These are phyloP conservation scores for Diaporthe citrichinensis DNA, from an alignment of 2,329 filamentous ascomycete genomes.

Conservation along the genomic window DNA sequence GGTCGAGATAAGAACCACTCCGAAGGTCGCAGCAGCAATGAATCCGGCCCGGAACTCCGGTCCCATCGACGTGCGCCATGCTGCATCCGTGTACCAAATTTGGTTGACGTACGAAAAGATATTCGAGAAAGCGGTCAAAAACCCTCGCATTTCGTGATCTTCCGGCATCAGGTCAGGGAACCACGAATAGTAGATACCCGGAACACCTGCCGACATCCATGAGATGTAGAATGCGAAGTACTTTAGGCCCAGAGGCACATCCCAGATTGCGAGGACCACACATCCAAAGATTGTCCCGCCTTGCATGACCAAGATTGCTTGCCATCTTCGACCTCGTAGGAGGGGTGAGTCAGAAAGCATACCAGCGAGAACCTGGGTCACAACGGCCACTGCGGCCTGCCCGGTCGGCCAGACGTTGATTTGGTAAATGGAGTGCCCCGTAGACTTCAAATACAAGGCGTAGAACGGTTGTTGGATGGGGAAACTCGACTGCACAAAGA, in stretches of 20 bases:
- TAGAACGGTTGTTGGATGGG: constrained; percentile 40
- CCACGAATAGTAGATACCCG: constrained; percentile 44
- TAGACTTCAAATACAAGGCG: constrained; percentile 35
- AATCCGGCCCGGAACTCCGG: constrained; percentile 39
- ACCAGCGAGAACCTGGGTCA: constrained; percentile 38
- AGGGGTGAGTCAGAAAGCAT: constrained; percentile 43
- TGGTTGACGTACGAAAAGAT: constrained; percentile 42
- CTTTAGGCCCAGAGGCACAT: constrained; percentile 35
- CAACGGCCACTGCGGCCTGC: constrained; percentile 34
- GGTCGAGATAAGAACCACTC: constrained; percentile 34
- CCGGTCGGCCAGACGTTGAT: constrained; percentile 40
- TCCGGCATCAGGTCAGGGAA: constrained; percentile 46
- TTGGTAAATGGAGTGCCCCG: constrained; percentile 31
- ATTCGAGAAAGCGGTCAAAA: constrained; percentile 43
- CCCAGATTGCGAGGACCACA: constrained; percentile 38
- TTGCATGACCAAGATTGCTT: constrained; percentile 42
- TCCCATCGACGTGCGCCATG: constrained; percentile 41
- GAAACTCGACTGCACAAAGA: constrained; percentile 41
- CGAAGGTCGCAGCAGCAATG: constrained; percentile 38
- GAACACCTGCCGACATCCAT: constrained; percentile 40
- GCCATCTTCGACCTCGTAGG: constrained; percentile 37
- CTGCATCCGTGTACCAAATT: constrained; percentile 41
- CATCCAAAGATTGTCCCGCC: constrained; percentile 41
- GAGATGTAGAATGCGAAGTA: constrained; percentile 44
- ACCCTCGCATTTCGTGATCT: constrained; percentile 47